Base-by-base conservation (phyloP, 495 filamentous ascomycete species). In the Daldinia bambusicola region DNA sequence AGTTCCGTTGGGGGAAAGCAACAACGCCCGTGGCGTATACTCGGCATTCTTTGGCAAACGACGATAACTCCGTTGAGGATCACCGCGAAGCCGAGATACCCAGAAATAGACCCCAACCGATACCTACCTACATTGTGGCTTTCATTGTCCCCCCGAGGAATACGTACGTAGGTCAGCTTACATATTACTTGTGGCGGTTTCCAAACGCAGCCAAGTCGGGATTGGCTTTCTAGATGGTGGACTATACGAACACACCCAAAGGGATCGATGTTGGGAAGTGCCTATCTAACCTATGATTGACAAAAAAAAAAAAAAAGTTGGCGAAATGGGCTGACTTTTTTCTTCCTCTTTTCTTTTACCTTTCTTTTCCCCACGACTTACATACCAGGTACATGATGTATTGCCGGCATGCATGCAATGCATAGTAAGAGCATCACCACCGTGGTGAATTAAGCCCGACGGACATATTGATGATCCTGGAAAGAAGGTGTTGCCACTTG, bases 91-190 rank as follows among this genome's bases (percentile, higher is more conserved):
- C 22, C 20, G 16, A 1, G 20, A 20, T 13, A 48, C 9, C 20
- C 3, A 26, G 20, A 18, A 48, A 48, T 48, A 22, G 0, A 20
- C 6, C 20, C 9, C 9, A 10, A 10, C 34, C 9, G 5, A 36
- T 26, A 26, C 26, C 26, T 26, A 26, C 26, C 26, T 36, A 36
- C 34, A 22, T 12, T 22, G 43, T 22, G 43, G 43, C 43, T 48
- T 48, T 48, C 5, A 4, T 48, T 9, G 3, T 26, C 20, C 50
- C 43, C 10, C 26, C 20, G 16, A 31, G 41, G 22, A 31, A 14
- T 52, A 58, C 16, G 16, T 13, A 26, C 16, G 30, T 13, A 26
- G 51, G 51, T 67, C 53, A 67, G 58, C 57, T 61, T 41, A 61
- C 56, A 53, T 38, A 20, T 16, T 41, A 56, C 56, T 43, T 48